These are phyloP conservation scores for Isabelozyma heimii DNA, from an alignment of 805 yeast species.

Conservation along the genomic window DNA sequence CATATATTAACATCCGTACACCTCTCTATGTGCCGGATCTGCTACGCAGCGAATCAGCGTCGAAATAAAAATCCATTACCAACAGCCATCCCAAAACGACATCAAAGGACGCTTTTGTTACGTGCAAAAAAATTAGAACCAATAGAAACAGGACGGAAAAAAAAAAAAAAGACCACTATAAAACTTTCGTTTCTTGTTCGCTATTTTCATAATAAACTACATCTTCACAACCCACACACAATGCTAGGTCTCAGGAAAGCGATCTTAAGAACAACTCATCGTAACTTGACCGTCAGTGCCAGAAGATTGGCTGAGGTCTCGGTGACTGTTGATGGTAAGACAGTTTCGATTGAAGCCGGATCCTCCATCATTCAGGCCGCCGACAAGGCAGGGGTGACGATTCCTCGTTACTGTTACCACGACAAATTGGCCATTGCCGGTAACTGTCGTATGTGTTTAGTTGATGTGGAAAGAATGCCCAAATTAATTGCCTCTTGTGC, in stretches of 20 bases:
- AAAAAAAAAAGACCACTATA: not conserved
- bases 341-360: slow-evolving; percentile 79
- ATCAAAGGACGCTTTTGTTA: not conserved
- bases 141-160: not conserved
- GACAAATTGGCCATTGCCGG: slow-evolving; percentile 90
- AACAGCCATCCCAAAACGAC: not conserved
- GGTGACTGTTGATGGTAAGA: slow-evolving; percentile 64
- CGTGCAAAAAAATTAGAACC: not conserved
- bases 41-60: slow-evolving; percentile 27
- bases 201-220: not conserved
- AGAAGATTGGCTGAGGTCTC: slow-evolving; percentile 50
- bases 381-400: slow-evolving; percentile 83
- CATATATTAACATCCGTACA: no score
- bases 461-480: slow-evolving; percentile 86
- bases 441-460: slow-evolving; percentile 90
- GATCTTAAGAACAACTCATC: slow-evolving; percentile 9
- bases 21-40: slow-evolving; percentile 23
- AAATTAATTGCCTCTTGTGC: slow-evolving; percentile 90
- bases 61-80: slow-evolving; percentile 16
- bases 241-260: not conserved
- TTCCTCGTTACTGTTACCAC: slow-evolving; percentile 90
- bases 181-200: not conserved
- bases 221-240: not conserved
- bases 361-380: slow-evolving; percentile 89
- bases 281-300: slow-evolving; percentile 15